Evolutionary conservation across 208 protist species (phyloP).

Genomic region (Polymyxa betae): DNA sequence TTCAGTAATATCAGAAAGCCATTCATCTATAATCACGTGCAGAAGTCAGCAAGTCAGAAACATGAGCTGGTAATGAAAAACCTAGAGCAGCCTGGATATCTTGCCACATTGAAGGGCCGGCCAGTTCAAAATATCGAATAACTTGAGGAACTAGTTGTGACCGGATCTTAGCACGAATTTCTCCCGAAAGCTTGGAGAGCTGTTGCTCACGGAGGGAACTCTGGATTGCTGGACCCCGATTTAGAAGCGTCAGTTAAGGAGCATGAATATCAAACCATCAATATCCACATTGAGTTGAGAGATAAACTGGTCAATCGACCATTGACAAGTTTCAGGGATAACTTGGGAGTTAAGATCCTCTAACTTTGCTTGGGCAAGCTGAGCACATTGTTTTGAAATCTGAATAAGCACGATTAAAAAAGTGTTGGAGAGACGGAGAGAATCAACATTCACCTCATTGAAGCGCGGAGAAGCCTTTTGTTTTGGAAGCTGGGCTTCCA

Average conservation of each 20-base stretch:
- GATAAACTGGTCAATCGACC: not conserved
- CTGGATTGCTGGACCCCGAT: not conserved
- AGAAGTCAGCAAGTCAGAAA: not conserved
- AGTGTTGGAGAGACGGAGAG: not conserved
- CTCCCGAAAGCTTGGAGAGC: not conserved
- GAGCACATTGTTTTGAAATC: not conserved
- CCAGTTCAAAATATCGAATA: not conserved
- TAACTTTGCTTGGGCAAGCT: not conserved
- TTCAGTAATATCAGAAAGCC: not conserved
- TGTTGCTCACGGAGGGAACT: not conserved
- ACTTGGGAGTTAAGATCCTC: not conserved
- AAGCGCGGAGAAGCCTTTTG: conserved; percentile 24
- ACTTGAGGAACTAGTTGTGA: not conserved
- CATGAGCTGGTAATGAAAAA: not conserved
- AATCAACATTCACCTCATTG: not conserved
- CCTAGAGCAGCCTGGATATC: not conserved
- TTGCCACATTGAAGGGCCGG: not conserved
- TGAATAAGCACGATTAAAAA: not conserved
- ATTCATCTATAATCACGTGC: not conserved
- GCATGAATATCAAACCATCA: not conserved
- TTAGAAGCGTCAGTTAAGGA: not conserved
- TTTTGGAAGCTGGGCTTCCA: not conserved
- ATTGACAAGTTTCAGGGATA: not conserved
- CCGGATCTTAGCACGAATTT: not conserved
- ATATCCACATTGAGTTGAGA: not conserved